Percentiles rank a stretch among this genome's conserved stretches.
These are phyloP conservation scores for Mycena kentingensis DNA, from an alignment of 768 basidiomycete genomes.

Conservation along the genomic window DNA sequence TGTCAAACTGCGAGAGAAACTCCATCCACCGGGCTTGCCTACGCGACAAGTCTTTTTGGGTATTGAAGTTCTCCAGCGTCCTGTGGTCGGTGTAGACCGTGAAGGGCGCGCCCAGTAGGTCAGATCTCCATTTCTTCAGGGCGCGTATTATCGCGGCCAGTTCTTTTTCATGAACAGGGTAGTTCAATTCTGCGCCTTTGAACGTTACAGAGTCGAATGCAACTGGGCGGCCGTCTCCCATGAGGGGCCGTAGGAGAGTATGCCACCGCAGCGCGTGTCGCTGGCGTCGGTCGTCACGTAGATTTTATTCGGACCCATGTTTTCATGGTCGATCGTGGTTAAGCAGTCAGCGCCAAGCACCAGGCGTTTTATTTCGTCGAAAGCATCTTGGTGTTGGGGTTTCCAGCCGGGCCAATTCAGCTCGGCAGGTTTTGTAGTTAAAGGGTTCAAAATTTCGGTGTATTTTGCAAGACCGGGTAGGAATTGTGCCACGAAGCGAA, in stretches of 20 bases:
- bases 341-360: constrained; percentile 27
- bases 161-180: no score
- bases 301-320: constrained; percentile 31
- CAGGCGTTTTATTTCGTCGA: constrained; percentile 29
- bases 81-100: constrained; percentile 35
- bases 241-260: constrained; percentile 26
- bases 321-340: constrained; percentile 32
- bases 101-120: constrained; percentile 17
- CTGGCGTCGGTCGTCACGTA: constrained; percentile 33
- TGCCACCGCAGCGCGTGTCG: constrained; percentile 28
- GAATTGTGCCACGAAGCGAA: constrained; percentile 32
- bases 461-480: constrained; percentile 32
- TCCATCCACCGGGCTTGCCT: constrained; percentile 32
- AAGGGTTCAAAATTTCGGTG: constrained; percentile 26
- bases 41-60: constrained; percentile 29
- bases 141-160: constrained; percentile 32
- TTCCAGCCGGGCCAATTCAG: constrained; percentile 31
- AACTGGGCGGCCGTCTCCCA: constrained; percentile 33
- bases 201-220: constrained; percentile 27
- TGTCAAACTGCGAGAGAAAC: constrained; percentile 33
- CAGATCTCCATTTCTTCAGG: constrained; percentile 21
- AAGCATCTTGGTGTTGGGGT: constrained; percentile 25
- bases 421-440: constrained; percentile 31
- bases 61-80: constrained; percentile 29
- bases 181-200: constrained; percentile 28